Evolutionary conservation across 176 grass and related monocot genomes (phyloP).

Genomic region (Bromus sterilis): DNA sequence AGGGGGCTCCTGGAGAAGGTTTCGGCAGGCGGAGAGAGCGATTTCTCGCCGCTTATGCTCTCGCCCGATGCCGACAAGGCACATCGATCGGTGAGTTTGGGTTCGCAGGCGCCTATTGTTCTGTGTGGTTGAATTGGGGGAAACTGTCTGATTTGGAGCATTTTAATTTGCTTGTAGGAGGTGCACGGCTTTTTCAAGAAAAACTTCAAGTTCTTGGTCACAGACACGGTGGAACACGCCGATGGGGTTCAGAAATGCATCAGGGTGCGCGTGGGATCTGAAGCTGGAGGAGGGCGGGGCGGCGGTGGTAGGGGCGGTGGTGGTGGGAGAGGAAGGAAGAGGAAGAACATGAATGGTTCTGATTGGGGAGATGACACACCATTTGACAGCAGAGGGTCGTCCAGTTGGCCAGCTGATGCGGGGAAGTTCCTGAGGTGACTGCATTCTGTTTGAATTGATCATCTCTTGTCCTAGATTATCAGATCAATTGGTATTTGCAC

Average conservation of each 20-base stretch:
- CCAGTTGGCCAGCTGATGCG: conserved; percentile 56
- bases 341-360: conserved; percentile 48
- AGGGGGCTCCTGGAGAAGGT: conserved; percentile 49
- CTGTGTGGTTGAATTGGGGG: neutral
- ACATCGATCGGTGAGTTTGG: conserved; percentile 73
- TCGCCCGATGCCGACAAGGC: conserved; percentile 67
- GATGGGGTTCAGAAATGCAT: conserved; percentile 61
- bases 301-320: conserved; percentile 20
- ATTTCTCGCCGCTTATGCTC: conserved; percentile 53
- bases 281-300: conserved; percentile 31
- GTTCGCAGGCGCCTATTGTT: neutral
- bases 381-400: conserved; percentile 84
- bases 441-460: neutral
- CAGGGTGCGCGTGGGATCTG: conserved; percentile 59
- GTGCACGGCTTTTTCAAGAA: conserved; percentile 86
- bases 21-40: conserved; percentile 15
- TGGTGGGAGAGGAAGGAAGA: conserved; percentile 57
- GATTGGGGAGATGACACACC: conserved; percentile 45
- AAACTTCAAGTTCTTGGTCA: conserved; percentile 85
- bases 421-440: conserved; percentile 89
- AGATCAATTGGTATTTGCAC: neutral
- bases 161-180: conserved; percentile 41
- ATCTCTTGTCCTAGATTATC: neutral
- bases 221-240: conserved; percentile 69
- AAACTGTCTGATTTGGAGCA: neutral